Evolutionary conservation across 768 basidiomycete genomes (phyloP).

Genomic region (Phlebiopsis flavidoalba): DNA sequence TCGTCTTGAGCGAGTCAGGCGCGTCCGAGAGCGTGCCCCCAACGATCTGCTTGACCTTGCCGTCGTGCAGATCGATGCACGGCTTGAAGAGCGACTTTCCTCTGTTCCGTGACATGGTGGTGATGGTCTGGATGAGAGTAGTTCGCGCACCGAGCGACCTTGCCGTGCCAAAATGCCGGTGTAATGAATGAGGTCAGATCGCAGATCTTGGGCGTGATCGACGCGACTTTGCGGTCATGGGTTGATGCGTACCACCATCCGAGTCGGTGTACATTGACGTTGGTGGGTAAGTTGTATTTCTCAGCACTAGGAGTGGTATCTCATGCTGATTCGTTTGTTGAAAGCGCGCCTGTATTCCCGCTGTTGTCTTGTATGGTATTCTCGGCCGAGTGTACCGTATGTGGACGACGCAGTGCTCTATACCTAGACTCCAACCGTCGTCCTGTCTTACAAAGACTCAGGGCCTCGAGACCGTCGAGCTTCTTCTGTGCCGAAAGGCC

Average conservation of each 20-base stretch:
- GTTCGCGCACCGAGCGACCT: no score
- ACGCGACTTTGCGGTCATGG: background rate
- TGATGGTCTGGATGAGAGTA: background rate
- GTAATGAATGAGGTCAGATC: background rate
- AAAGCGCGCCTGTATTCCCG: no score
- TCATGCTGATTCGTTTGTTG: no score
- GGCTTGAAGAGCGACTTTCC: constrained; percentile 61
- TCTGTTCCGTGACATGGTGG: background rate
- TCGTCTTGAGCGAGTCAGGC: constrained; percentile 67
- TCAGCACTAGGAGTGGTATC: no score
- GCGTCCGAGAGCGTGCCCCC: constrained; percentile 85
- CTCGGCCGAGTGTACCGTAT: no score
- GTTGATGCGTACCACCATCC: background rate
- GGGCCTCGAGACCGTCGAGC: no score
- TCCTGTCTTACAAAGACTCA: no score
- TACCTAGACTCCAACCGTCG: no score
- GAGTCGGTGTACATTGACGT: background rate
- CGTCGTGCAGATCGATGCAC: constrained; percentile 95
- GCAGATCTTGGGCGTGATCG: background rate
- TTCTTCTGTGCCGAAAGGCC: no score
- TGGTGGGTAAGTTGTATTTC: no score
- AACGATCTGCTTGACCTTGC: constrained; percentile 96
- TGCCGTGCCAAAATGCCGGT: background rate
- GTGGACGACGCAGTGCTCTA: no score
- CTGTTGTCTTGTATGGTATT: no score